phyloP scores from a whole-genome alignment of 2,329 filamentous ascomycete species.

The Ophiocordyceps australis region DNA sequence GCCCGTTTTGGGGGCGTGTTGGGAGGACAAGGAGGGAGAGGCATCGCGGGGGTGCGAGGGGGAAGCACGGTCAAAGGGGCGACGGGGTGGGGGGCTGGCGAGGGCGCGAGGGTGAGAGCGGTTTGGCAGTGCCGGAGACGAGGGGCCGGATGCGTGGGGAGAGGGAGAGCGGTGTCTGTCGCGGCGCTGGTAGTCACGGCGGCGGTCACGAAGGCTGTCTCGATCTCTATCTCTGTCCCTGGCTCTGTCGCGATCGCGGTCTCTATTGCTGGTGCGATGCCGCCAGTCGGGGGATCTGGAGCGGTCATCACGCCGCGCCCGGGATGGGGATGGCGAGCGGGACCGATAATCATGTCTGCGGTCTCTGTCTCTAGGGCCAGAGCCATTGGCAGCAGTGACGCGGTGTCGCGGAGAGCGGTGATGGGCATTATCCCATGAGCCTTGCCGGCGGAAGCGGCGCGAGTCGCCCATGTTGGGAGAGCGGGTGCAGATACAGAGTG shows the following conservation, averaged over 20 bases:
- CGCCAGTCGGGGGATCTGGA: slow-evolving; percentile 3
- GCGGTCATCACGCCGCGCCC: slow-evolving; percentile 5
- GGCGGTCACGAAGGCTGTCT: slow-evolving; percentile 4
- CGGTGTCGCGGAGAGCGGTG: too few species aligned
- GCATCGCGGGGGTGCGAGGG: slow-evolving; percentile 7
- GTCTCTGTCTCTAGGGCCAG: slow-evolving; percentile 10
- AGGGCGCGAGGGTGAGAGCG: slow-evolving; percentile 6
- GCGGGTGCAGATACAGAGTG: too few species aligned
- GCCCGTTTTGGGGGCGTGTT: slow-evolving; percentile 12
- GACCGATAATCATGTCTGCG: slow-evolving; percentile 11
- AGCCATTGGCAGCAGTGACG: too few species aligned
- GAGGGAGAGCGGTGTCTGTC: slow-evolving; percentile 7
- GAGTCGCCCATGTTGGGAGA: slow-evolving; percentile 16
- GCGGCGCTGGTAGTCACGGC: slow-evolving; percentile 7
- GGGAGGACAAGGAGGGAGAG: slow-evolving; percentile 4
- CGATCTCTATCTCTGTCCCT: slow-evolving; percentile 6
- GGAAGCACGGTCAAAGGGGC: slow-evolving; percentile 6
- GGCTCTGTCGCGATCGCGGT: slow-evolving; percentile 5
- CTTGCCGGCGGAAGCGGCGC: slow-evolving; percentile 17
- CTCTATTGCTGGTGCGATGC: slow-evolving; percentile 1
- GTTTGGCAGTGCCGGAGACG: slow-evolving; percentile 9
- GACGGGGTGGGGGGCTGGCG: slow-evolving; percentile 16
- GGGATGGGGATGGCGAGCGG: too few species aligned
- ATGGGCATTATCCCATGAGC: too few species aligned
- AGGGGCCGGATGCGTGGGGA: slow-evolving; percentile 5